Evolutionary conservation across 2,329 filamentous ascomycete species (phyloP), one percentile per base, ranked within the genome.

Genomic region (Aspergillus brasiliensis): DNA sequence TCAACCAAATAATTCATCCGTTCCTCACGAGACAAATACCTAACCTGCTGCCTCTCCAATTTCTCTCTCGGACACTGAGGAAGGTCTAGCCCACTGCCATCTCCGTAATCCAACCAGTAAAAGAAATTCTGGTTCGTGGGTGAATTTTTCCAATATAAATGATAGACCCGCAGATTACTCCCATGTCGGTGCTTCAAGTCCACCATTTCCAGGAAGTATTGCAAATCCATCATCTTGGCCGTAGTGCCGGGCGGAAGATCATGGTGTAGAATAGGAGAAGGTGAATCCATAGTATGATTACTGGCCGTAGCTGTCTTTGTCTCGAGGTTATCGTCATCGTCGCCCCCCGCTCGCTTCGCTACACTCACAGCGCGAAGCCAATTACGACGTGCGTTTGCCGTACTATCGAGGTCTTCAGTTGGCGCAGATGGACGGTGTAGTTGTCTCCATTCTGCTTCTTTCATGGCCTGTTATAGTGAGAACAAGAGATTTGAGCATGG

Each of bases 61-160:
- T 86, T 82, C 60, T 91, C 88, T 37, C 93, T 83, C 1, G 91
- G 88, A 64, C 92, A 92, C 0, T 85, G 83, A 3, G 86, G 83
- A 11, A 94, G 79, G 63, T 94, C 89, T 46, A 95, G 72, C 40
- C 84, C 75, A 66, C 81, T 86, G 0, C 93, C 93, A 51, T 88
- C 88, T 5, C 93, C 93, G 60, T 90, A 82, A 72, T 97, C 93
- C 1, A 97, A 81, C 92, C 93, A 97, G 77, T 92, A 94, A 74
- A 97, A 97, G 82, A 93, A 97, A 71, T 95, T 96, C 73, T 97
- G 89, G 4, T 87, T 85, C 0, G 91, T 94, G 27, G 90, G 81
- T 1, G 86, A 81, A 61, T 84, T 86, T 74, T 92, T 92, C 93
- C 93, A 97, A 65, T 90, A 86, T 60, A 87, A 85, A 70, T 97